Evolutionary conservation across 169 alveolate genomes (phyloP).

Genomic region (Eimeria falciformis): DNA sequence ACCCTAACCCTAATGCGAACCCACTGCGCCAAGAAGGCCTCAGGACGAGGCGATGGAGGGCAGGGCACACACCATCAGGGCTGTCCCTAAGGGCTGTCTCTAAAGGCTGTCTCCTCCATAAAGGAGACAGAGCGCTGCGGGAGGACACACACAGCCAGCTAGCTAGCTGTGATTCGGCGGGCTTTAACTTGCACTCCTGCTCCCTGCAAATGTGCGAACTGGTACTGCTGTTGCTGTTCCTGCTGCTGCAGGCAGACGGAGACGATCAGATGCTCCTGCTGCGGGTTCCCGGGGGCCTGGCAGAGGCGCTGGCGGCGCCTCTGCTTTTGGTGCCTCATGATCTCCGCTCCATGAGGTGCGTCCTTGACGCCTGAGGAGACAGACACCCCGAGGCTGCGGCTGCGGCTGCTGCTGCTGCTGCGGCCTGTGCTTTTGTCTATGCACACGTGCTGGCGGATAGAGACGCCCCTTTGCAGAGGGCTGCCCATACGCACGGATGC

Average conservation of each 20-base stretch:
- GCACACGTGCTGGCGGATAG: not conserved
- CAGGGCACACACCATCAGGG: too few species aligned
- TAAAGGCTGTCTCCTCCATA: too few species aligned
- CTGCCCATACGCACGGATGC: too few species aligned
- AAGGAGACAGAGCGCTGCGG: too few species aligned
- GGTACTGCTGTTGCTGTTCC: not conserved
- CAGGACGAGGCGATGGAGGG: too few species aligned
- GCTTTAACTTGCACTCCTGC: too few species aligned
- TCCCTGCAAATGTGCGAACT: not conserved
- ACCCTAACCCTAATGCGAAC: not conserved
- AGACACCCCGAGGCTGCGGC: not conserved
- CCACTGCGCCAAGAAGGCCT: too few species aligned
- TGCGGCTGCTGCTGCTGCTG: constrained; percentile 8
- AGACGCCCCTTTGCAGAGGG: not conserved
- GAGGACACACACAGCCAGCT: too few species aligned
- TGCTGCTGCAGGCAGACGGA: constrained; percentile 18
- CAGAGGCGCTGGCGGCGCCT: not conserved
- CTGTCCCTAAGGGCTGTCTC: too few species aligned
- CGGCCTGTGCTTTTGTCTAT: not conserved
- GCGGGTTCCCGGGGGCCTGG: not conserved
- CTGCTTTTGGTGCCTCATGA: constrained; percentile 12
- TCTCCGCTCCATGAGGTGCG: not conserved
- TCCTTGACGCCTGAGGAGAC: not conserved
- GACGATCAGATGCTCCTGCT: not conserved
- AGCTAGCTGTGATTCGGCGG: too few species aligned